phyloP scores from a whole-genome alignment of 2,329 filamentous ascomycete genomes.

The Calonectria crousiana region DNA sequence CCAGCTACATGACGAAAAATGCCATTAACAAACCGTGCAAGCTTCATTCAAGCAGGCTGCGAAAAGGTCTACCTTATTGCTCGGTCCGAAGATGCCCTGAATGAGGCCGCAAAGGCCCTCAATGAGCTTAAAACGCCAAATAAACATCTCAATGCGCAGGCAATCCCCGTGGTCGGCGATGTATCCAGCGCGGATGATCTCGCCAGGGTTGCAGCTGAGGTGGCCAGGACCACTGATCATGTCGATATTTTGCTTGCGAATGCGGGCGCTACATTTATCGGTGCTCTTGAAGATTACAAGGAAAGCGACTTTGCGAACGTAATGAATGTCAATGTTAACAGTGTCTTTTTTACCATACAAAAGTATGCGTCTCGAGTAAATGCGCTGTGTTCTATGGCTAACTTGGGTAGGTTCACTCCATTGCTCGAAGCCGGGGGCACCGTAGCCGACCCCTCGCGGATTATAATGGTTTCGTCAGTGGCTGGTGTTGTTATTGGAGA shows the following conservation, averaged over 20 bases:
- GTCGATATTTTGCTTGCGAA: conserved; percentile 4
- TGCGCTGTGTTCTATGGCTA: not conserved
- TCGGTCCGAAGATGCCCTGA: not conserved
- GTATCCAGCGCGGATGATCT: not conserved
- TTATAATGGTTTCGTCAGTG: not conserved
- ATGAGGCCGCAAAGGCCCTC: not conserved
- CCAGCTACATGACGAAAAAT: not conserved
- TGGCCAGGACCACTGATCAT: conserved; percentile 5
- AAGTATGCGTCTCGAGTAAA: not conserved
- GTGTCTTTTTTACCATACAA: conserved; percentile 8
- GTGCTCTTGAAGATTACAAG: conserved; percentile 8
- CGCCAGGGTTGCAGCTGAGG: not conserved
- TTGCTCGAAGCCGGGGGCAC: not conserved
- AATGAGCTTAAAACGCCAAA: not conserved
- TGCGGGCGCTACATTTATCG: conserved; percentile 9
- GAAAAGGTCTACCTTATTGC: not conserved
- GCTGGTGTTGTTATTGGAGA: conserved; percentile 3
- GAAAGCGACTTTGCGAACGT: conserved; percentile 8
- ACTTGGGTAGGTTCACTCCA: not conserved
- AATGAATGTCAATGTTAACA: conserved; percentile 11
- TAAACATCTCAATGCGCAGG: not conserved
- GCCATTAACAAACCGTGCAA: not conserved
- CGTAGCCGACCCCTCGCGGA: not conserved
- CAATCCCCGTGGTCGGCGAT: not conserved
- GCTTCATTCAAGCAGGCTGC: conserved; percentile 1